These are phyloP conservation scores for Dioszegia crocea DNA, from an alignment of 768 basidiomycete genomes.

Conservation along the genomic window DNA sequence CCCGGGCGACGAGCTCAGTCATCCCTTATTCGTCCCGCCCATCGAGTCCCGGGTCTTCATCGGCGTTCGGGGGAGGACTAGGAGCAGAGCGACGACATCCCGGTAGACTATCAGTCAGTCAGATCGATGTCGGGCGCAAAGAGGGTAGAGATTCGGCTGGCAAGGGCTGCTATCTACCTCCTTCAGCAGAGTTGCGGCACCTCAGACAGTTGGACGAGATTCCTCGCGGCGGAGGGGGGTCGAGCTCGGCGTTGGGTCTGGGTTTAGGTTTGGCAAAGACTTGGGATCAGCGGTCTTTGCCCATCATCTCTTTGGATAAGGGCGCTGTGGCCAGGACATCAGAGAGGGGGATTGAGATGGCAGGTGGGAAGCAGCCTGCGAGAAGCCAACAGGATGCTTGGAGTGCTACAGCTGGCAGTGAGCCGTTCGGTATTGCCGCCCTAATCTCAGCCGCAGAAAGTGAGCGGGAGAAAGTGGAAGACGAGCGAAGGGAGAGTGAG, in stretches of 20 bases:
- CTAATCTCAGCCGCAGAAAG: slow-evolving; percentile 22
- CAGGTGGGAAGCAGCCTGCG: not conserved
- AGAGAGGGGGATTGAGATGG: not conserved
- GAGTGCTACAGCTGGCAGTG: not conserved
- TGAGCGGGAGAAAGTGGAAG: slow-evolving; percentile 12
- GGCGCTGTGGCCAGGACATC: too few species aligned
- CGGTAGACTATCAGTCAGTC: not conserved
- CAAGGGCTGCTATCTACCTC: not conserved
- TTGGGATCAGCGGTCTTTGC: not conserved
- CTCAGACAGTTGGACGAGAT: not conserved
- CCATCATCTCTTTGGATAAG: too few species aligned
- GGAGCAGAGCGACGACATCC: not conserved
- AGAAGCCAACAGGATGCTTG: not conserved
- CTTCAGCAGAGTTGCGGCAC: not conserved
- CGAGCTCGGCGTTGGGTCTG: not conserved
- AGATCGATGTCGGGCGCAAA: not conserved
- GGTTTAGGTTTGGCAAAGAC: not conserved
- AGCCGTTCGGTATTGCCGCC: slow-evolving; percentile 22
- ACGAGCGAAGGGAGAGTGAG: not conserved
- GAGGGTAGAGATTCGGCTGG: not conserved
- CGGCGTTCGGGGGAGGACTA: not conserved
- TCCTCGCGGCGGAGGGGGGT: not conserved
- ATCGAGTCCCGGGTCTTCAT: not conserved
- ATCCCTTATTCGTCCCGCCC: not conserved
- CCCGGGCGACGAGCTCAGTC: not conserved